These are phyloP conservation scores for Metschnikowia anglica DNA, from an alignment of 805 yeast genomes.

Conservation along the genomic window DNA sequence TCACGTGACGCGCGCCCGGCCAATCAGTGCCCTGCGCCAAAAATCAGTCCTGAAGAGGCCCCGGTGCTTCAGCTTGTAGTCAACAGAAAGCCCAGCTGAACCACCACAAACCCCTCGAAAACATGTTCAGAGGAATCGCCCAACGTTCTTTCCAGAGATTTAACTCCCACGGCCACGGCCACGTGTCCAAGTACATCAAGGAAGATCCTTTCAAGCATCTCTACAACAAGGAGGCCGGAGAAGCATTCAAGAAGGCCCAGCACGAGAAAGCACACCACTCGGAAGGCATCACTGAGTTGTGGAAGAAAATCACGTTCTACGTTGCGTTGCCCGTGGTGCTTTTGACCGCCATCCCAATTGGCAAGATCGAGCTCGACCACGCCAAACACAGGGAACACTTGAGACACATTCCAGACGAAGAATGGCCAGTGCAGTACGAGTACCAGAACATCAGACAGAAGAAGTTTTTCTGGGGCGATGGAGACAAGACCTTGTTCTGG, in stretches of 20 bases:
- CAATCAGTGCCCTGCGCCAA: constrained; percentile 7
- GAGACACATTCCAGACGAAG: constrained; percentile 74
- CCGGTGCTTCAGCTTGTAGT: too few relatives aligned
- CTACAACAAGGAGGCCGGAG: constrained; percentile 62
- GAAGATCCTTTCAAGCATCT: constrained; percentile 41
- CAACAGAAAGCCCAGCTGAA: not conserved
- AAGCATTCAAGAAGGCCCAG: constrained; percentile 59
- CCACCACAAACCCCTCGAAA: not conserved
- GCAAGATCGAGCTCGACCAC: constrained; percentile 80
- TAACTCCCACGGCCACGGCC: constrained; percentile 42
- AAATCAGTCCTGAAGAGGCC: too few relatives aligned
- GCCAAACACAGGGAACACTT: constrained; percentile 84
- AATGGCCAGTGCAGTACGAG: constrained; percentile 89
- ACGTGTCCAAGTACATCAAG: constrained; percentile 41
- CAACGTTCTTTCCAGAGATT: constrained; percentile 42
- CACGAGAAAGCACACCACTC: constrained; percentile 81
- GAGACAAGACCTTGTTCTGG: constrained; percentile 98
- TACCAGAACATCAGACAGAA: constrained; percentile 87
- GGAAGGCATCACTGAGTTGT: constrained; percentile 64
- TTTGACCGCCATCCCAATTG: constrained; percentile 76
- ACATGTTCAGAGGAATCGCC: constrained; percentile 37
- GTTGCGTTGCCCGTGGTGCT: constrained; percentile 82
- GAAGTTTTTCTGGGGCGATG: constrained; percentile 98
- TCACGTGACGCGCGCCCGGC: constrained; percentile 15
- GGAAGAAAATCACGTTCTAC: constrained; percentile 81